A percentile compares a stretch with the other conserved stretches of the same genome.
Evolutionary conservation across 495 filamentous ascomycete genomes (phyloP).

Genomic region (Lophiotrema nucula): DNA sequence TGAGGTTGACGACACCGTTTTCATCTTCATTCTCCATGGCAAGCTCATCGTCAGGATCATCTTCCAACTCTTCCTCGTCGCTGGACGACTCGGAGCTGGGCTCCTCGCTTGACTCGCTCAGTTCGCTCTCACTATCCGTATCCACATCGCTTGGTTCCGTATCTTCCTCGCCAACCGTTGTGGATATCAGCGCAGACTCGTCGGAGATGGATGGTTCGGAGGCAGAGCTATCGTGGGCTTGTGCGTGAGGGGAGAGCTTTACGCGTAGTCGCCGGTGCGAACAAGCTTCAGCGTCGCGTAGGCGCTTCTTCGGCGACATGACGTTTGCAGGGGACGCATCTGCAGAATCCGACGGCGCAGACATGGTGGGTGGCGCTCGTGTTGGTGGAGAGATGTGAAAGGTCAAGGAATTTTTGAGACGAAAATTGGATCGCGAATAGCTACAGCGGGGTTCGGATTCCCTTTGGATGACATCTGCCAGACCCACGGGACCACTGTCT

Average conservation of each 20-base stretch:
- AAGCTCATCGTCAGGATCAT: constrained; percentile 18
- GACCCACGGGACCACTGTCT: no score
- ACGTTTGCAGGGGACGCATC: no score
- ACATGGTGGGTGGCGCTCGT: no score
- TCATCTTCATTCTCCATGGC: constrained; percentile 14
- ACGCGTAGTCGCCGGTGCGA: constrained; percentile 10
- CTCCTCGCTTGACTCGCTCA: constrained; percentile 23
- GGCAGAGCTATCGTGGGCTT: constrained; percentile 14
- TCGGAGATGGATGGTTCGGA: constrained; percentile 22
- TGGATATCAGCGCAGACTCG: constrained; percentile 21
- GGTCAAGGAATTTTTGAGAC: no score
- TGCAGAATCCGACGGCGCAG: no score
- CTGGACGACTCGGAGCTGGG: constrained; percentile 16
- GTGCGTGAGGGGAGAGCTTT: constrained; percentile 3
- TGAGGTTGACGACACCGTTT: constrained; percentile 17
- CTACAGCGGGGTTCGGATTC: no score
- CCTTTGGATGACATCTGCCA: no score
- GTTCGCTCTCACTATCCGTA: constrained; percentile 12
- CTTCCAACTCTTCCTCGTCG: constrained; percentile 12
- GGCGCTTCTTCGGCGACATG: not conserved
- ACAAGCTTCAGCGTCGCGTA: not conserved
- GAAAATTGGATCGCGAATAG: no score
- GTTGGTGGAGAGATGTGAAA: no score
- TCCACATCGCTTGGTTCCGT: constrained; percentile 17
- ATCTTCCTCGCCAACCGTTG: constrained; percentile 8